phyloP scores from a whole-genome alignment of 1,284 basidiomycete species.

The Fomitopsis pinicola region DNA sequence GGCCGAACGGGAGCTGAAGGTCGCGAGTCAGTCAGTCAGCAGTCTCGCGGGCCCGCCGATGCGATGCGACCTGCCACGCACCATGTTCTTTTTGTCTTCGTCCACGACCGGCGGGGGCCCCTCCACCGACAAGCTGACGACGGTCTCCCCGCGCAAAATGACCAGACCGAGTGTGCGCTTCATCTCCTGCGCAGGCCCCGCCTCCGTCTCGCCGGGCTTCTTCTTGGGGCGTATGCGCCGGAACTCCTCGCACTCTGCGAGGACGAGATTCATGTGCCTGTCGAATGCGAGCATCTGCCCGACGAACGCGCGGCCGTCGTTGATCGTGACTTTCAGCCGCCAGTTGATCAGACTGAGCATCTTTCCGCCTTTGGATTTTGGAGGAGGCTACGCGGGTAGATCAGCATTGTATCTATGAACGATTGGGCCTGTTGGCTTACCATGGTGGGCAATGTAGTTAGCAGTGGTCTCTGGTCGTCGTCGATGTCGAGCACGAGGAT shows the following conservation, averaged over 20 bases:
- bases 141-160: constrained; percentile 94
- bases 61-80: constrained; percentile 25
- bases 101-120: constrained; percentile 93
- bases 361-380: constrained; percentile 95
- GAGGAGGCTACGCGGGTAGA: constrained; percentile 59
- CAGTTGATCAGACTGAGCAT: constrained; percentile 99
- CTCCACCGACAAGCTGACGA: constrained; percentile 93
- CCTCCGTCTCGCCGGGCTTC: constrained; percentile 69
- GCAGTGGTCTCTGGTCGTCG: constrained; percentile 22
- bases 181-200: constrained; percentile 87
- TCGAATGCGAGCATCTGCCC: constrained; percentile 99
- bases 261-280: constrained; percentile 98
- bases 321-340: constrained; percentile 95
- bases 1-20: constrained; percentile 76
- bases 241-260: constrained; percentile 97
- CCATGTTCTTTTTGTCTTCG: constrained; percentile 80
- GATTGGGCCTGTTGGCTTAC: constrained; percentile 31
- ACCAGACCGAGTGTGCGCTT: constrained; percentile 95
- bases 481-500: constrained; percentile 21
- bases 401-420: background rate
- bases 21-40: background rate
- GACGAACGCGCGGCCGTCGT: constrained; percentile 93
- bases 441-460: constrained; percentile 47
- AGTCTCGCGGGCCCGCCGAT: background rate
- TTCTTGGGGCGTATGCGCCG: constrained; percentile 85